Base-by-base conservation (phyloP, 345 rosid species). In the Excoecaria cochinchinensis region DNA sequence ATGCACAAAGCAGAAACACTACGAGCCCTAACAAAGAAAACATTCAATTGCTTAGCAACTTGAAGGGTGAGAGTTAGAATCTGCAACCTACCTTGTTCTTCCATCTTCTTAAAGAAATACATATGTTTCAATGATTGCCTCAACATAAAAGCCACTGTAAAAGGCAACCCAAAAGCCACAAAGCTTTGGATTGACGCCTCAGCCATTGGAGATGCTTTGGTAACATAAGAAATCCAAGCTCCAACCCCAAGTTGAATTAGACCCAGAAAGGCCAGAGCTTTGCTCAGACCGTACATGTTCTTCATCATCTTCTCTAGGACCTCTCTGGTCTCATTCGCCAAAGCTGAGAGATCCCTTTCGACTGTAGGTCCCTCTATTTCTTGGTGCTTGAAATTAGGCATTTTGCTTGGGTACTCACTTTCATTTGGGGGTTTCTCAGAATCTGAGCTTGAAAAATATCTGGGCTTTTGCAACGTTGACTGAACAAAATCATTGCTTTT, bases 301-400 rank as follows among this genome's bases (percentile, higher is more conserved):
- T 86, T 91, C 92, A 93, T 90, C 94, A 88, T 88, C 75, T 57
- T 67, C 59, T 90, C 94, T 21, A 91, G 86, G 12, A 87, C 93
- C 21, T 82, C 75, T 71, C 98, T 85, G 31, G 96, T 95, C 88
- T 93, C 98, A 36, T 87, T 87, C 15, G 90, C 98, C 70, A 93
- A 64, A 12, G 90, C 80, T 5, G 99, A 93, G 59, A 88, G 71
- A 78, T 95, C 97, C 6, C 98, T 88, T 55, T 93, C 98, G 24
- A 90, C 97, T 0, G 99, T 95, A 1, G 97, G 96, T 0, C 98
- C 99, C 74, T 91, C 96, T 79, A 95, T 91, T 80, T 95, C 98
- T 71, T 91, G 99, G 86, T 91, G 97, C 86, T 93, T 90, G 88
- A 90, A 88, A 67, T 86, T 82, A 4, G 87, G 84, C 78, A 84